Evolutionary conservation across 2,329 filamentous ascomycete genomes (phyloP), one percentile per base, ranked within the genome.

Genomic region (Emergomyces pasteurianus): DNA sequence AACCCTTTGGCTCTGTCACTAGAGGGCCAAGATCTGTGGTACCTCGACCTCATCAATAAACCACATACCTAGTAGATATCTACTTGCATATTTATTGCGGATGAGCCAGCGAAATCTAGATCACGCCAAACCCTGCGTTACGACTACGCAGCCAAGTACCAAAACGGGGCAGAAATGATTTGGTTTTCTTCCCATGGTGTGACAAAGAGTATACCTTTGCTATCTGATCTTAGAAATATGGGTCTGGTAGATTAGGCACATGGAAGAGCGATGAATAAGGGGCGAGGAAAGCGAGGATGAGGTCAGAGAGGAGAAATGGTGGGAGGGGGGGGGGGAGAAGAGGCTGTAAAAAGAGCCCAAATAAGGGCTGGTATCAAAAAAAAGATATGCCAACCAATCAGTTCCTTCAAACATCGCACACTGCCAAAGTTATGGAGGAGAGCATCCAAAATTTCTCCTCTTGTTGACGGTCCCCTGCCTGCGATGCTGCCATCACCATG

Each of bases 331-430:
- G n/a, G n/a, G n/a, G n/a, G n/a, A n/a, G n/a, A n/a, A n/a, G n/a
- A n/a, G n/a, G n/a, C n/a, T 55, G 10, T 36, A 26, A 38, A 40
- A n/a, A 8, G 16, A 9, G 9, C 69, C 61, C 73, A 67, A 28
- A 36, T 26, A 34, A 58, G 2, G 26, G 40, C 23, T 28, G 14
- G 50, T n/a, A 53, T n/a, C 26, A 16, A 36, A 21, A 53, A 53
- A 16, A 36, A 21, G 26, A 53, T 53, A 53, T 36, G n/a, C n/a
- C 50, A 55, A 40, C 52, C 52, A 55, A 55, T 55, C 52, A 55
- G 34, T 40, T 55, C 52, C 21, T 55, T 12, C 34, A 12, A 23
- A 40, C 52, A 55, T 18, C 8, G 21, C 31, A 55, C 52, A 55
- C 31, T 8, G 52, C 34, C 52, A 40, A 55, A 18, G 36, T 16